Percentiles rank a stretch among this genome's conserved stretches.
Conservation (phyloP, 208 protist genomes). For the Phytomonas sp. region DNA sequence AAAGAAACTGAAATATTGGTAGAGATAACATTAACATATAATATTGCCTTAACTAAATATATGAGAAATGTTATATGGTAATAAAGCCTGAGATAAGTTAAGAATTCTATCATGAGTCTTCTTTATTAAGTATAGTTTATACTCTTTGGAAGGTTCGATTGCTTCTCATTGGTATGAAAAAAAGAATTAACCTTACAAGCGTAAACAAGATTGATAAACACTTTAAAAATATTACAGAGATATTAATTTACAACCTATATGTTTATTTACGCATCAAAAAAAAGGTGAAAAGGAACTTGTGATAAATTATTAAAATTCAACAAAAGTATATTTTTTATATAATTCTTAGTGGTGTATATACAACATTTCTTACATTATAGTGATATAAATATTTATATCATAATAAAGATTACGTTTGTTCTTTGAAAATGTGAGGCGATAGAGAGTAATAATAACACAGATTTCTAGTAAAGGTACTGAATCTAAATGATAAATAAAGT, state of each 20-base stretch:
- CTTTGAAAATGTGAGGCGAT: background rate
- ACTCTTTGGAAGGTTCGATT: background rate
- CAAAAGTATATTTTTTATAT: slow-evolving; percentile 4
- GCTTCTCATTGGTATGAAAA: background rate
- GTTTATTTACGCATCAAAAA: slow-evolving; percentile 3
- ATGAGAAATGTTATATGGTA: background rate
- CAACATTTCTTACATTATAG: slow-evolving; percentile 1
- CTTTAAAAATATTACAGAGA: background rate
- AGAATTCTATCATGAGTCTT: background rate
- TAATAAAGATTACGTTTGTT: slow-evolving; percentile 5
- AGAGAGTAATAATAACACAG: too few species aligned
- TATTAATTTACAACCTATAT: background rate
- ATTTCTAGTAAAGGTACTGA: slow-evolving; percentile 3
- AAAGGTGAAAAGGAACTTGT: background rate
- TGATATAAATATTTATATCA: background rate
- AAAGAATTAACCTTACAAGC: background rate
- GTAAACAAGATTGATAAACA: background rate
- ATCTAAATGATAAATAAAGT: slow-evolving; percentile 7
- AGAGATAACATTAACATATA: background rate
- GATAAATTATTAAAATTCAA: slow-evolving; percentile 8
- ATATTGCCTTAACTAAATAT: background rate
- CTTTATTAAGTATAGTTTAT: background rate
- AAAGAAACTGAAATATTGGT: slow-evolving; percentile 1
- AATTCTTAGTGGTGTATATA: background rate
- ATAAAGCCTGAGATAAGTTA: background rate